Evolutionary conservation across 805 yeast species (phyloP).

Genomic region (Trichomonascus vanleenenianus): DNA sequence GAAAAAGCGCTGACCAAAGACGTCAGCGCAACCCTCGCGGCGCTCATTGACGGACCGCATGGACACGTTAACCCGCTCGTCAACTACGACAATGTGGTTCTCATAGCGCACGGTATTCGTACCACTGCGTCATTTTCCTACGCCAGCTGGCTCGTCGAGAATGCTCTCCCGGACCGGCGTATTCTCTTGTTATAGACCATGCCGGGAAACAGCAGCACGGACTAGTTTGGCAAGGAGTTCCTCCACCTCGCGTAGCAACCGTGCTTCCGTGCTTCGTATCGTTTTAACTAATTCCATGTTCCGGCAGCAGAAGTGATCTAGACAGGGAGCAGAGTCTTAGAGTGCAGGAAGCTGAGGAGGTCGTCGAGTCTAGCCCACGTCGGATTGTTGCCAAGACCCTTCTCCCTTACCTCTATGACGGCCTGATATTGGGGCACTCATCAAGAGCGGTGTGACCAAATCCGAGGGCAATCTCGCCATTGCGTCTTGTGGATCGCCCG

Average conservation of each 20-base stretch:
- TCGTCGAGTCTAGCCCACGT: not conserved
- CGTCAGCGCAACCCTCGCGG: conserved; percentile 11
- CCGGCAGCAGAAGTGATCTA: not conserved
- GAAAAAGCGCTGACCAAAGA: not conserved
- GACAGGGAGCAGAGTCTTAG: conserved; percentile 1
- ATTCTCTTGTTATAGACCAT: conserved; percentile 54
- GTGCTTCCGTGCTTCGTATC: not conserved
- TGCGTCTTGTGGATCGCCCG: conserved; percentile 52
- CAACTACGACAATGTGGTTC: conserved; percentile 33
- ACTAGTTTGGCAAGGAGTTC: conserved; percentile 42
- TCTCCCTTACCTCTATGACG: conserved; percentile 1
- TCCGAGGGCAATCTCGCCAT: conserved; percentile 39
- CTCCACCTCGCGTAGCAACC: conserved; percentile 18
- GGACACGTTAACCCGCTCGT: conserved; percentile 39
- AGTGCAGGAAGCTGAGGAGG: too few species aligned
- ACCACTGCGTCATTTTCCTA: conserved; percentile 45
- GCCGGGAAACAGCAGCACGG: conserved; percentile 42
- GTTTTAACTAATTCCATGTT: not conserved
- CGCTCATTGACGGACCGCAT: conserved; percentile 57
- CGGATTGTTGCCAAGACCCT: not conserved
- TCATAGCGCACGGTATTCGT: conserved; percentile 55
- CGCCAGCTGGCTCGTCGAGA: conserved; percentile 23
- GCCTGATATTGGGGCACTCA: conserved; percentile 10
- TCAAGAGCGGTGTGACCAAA: conserved; percentile 6
- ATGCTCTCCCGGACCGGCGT: conserved; percentile 6